These are phyloP conservation scores for Plectosphaerella cucumerina DNA, from an alignment of 2,329 filamentous ascomycete genomes.

Conservation along the genomic window DNA sequence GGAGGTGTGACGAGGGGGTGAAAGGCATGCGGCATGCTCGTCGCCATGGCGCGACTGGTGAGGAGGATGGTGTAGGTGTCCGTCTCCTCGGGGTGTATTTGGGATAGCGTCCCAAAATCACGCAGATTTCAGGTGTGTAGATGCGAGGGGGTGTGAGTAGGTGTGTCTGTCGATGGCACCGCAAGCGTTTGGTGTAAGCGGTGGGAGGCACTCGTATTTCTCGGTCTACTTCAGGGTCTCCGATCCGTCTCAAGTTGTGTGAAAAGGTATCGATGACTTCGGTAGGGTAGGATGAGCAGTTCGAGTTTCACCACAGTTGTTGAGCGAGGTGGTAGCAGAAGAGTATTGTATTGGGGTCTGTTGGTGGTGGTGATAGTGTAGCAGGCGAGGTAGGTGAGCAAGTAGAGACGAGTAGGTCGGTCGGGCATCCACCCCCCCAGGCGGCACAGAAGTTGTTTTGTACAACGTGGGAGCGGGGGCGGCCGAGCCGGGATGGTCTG, in stretches of 20 bases:
- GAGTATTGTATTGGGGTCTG: not conserved
- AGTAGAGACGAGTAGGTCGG: no score
- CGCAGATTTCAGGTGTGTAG: not conserved
- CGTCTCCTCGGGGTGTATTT: not conserved
- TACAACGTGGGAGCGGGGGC: not conserved
- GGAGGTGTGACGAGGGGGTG: slow-evolving; percentile 31
- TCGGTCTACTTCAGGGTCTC: no score
- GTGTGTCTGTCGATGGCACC: no score
- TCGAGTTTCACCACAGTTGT: no score
- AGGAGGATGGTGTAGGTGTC: not conserved
- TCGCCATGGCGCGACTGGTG: not conserved
- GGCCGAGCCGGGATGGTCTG: not conserved
- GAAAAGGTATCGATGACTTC: no score
- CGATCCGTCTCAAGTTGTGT: no score
- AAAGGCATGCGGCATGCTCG: not conserved
- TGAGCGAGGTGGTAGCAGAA: not conserved
- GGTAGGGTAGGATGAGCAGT: no score
- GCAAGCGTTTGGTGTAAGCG: not conserved
- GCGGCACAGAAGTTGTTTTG: no score
- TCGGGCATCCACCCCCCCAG: no score
- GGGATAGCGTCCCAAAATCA: not conserved
- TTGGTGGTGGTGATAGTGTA: not conserved
- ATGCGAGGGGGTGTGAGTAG: slow-evolving; percentile 2
- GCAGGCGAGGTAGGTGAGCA: no score
- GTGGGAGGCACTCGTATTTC: no score